phyloP scores from a whole-genome alignment of 1,139 yeast species.

The Yamadazyma spencermartinsiae region DNA sequence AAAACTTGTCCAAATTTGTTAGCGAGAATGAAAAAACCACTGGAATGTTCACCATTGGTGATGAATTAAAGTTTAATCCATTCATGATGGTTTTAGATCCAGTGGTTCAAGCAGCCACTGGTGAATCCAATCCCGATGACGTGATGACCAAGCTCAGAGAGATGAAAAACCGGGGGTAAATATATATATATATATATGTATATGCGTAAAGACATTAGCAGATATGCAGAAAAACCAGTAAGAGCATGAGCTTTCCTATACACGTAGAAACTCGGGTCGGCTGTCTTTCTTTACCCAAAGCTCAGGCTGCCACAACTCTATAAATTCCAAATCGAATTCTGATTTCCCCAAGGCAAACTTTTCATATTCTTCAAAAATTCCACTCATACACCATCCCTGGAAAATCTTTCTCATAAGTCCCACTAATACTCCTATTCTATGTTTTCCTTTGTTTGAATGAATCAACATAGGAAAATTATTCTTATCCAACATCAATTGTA shows the following conservation, averaged over 20 bases:
- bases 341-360: constrained; percentile 93
- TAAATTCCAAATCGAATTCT: constrained; percentile 80
- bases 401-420: constrained; percentile 82
- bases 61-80: constrained; percentile 83
- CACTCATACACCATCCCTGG: constrained; percentile 93
- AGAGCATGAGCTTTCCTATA: no score
- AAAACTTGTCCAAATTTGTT: constrained; percentile 52
- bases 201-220: no score
- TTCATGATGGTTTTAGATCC: constrained; percentile 76
- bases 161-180: constrained; percentile 56
- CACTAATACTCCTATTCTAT: constrained; percentile 86
- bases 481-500: constrained; percentile 63
- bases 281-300: constrained; percentile 31
- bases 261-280: constrained; percentile 40
- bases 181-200: no score
- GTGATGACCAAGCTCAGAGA: constrained; percentile 70
- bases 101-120: constrained; percentile 49
- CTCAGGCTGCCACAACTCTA: constrained; percentile 51
- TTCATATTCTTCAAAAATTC: constrained; percentile 91
- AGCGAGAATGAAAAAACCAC: constrained; percentile 68
- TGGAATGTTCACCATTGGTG: constrained; percentile 80
- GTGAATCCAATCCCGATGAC: constrained; percentile 39
- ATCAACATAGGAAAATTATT: constrained; percentile 83
- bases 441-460: constrained; percentile 95
- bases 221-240: no score